A percentile compares a stretch with the other conserved stretches of the same genome.
These are phyloP conservation scores for Alternaria atra DNA, from an alignment of 2,329 filamentous ascomycete genomes.

Conservation along the genomic window DNA sequence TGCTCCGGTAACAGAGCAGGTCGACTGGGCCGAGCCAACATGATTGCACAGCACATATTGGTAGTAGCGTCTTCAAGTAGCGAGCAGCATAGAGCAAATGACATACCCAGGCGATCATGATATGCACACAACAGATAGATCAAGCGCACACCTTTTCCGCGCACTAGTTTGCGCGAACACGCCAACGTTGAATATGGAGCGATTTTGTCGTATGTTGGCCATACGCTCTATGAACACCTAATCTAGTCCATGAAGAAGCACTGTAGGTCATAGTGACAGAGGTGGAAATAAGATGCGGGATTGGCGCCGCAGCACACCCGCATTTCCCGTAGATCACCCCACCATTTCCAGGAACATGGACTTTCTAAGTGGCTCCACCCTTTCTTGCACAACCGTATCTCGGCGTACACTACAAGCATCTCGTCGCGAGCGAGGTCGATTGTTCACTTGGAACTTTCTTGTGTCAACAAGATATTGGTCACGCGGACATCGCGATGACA, in stretches of 20 bases:
- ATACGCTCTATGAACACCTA: background rate
- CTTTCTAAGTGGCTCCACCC: conserved; percentile 5
- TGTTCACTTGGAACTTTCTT: background rate
- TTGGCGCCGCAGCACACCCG: conserved; percentile 17
- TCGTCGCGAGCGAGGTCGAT: background rate
- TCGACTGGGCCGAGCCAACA: conserved; percentile 90
- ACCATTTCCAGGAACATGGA: conserved; percentile 11
- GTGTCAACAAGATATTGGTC: background rate
- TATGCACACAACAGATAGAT: background rate
- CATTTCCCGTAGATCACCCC: conserved; percentile 10
- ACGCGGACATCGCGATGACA: background rate
- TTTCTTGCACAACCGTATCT: background rate
- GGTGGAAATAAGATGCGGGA: conserved; percentile 23
- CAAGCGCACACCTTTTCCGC: background rate
- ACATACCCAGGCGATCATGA: conserved; percentile 18
- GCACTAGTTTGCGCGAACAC: background rate
- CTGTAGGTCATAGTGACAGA: conserved; percentile 1
- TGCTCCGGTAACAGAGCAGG: conserved; percentile 83
- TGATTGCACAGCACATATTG: conserved; percentile 22
- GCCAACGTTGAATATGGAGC: background rate
- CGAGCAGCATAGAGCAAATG: conserved; percentile 19
- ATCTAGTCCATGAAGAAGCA: background rate
- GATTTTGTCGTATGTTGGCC: background rate
- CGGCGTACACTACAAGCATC: background rate
- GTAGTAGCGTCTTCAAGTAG: conserved; percentile 13